Percentiles rank a stretch among this genome's conserved stretches.
Conservation (phyloP, 2,329 filamentous ascomycete genomes). For the Trichoderma simmonsii region DNA sequence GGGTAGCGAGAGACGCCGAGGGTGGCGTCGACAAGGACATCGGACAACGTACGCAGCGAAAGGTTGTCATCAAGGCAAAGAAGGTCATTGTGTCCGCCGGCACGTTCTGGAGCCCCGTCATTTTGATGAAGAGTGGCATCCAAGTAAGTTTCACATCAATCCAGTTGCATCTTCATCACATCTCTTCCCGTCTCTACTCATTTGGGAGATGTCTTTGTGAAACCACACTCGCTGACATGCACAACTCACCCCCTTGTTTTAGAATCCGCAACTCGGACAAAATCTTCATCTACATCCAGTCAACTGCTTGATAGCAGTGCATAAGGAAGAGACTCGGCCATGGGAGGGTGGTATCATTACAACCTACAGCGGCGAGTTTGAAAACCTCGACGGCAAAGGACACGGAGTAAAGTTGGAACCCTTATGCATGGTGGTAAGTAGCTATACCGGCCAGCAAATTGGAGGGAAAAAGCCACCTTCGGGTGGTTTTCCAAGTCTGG, state of each 20-base stretch:
- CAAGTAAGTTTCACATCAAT: constrained; percentile 46
- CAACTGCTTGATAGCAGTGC: constrained; percentile 57
- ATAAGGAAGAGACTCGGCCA: constrained; percentile 65
- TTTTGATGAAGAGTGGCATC: constrained; percentile 75
- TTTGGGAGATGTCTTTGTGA: too few species aligned
- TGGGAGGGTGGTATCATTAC: constrained; percentile 80
- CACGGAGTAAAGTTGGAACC: constrained; percentile 82
- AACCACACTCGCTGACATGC: not conserved
- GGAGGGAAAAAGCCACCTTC: not conserved
- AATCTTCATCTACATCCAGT: constrained; percentile 82
- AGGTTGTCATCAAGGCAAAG: constrained; percentile 72
- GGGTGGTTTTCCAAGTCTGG: not conserved
- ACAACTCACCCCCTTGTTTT: not conserved
- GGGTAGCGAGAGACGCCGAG: constrained; percentile 67
- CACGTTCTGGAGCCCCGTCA: constrained; percentile 69
- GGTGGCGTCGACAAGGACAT: constrained; percentile 53
- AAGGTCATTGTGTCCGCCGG: constrained; percentile 78
- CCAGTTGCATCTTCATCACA: not conserved
- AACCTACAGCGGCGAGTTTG: constrained; percentile 69
- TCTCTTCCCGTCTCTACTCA: not conserved
- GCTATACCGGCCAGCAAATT: not conserved
- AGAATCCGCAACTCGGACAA: constrained; percentile 76
- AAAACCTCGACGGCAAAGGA: constrained; percentile 75
- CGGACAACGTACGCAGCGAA: constrained; percentile 50
- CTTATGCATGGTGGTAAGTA: constrained; percentile 61